Base-by-base conservation (phyloP, 1,284 basidiomycete species). In the Ceratobasidium sp. region DNA sequence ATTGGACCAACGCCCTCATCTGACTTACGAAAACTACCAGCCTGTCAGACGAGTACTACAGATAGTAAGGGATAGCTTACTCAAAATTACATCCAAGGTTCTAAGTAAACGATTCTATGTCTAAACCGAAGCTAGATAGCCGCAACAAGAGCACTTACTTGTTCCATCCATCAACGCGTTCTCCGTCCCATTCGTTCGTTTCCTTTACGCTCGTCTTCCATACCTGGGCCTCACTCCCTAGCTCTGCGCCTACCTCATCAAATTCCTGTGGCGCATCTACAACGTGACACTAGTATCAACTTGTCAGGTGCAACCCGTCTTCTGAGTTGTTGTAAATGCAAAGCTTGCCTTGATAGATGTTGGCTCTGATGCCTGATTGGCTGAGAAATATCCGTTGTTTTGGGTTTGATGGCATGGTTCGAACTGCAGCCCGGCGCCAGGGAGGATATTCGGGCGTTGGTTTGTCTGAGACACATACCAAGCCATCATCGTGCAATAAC, bases 91-190 rank as follows among this genome's bases (percentile, higher is more conserved):
- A 17, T 40, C 38, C 38, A 40, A 17, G 17, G 38, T 40, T 40
- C 38, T 40, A 8, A 40, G 7, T n/a, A n/a, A n/a, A n/a, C n/a
- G n/a, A n/a, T n/a, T n/a, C n/a, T 40, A 40, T 40, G 38, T 17
- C 38, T 17, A 40, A 40, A 40, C n/a, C n/a, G n/a, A n/a, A n/a
- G n/a, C n/a, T n/a, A n/a, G n/a, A n/a, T n/a, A n/a, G n/a, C n/a
- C n/a, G n/a, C n/a, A n/a, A n/a, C n/a, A n/a, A n/a, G n/a, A n/a
- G 38, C 8, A 40, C 54, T 25, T 22, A 56, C 54, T 56, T 56
- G 35, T 40, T 56, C 54, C 54, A 56, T 25, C 54, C 54, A 25
- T 56, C 54, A 1, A 56, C 54, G 12, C 32, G 35, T 42, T 56
- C 54, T 2, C 34, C 35, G 25, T 56, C 54, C 35, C 15, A 38